phyloP scores from a whole-genome alignment of 2,329 filamentous ascomycete species.

The Trichophaea hybrida region DNA sequence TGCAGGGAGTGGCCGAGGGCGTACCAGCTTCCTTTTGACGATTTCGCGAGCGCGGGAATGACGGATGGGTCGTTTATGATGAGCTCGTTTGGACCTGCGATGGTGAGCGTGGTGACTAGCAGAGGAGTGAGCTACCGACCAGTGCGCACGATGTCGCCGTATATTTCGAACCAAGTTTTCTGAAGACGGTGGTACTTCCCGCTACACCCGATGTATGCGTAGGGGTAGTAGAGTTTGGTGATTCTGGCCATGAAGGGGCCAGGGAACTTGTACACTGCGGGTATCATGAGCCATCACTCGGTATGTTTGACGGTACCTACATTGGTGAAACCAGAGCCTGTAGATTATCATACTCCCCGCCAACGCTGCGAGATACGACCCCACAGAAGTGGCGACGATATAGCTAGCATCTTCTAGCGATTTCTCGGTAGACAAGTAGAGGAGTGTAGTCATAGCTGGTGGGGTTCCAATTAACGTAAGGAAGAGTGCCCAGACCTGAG shows the following conservation, averaged over 20 bases:
- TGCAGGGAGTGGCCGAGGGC: neutral
- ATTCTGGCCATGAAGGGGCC: neutral
- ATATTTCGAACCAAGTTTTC: neutral
- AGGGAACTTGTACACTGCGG: neutral
- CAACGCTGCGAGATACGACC: neutral
- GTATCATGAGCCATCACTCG: neutral
- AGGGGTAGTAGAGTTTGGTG: neutral
- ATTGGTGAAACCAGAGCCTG: neutral
- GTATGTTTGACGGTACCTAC: neutral
- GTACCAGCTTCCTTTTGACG: neutral
- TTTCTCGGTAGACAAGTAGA: neutral
- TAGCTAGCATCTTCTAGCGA: neutral
- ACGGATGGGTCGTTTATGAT: neutral
- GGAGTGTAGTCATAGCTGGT: neutral
- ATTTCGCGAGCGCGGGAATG: neutral
- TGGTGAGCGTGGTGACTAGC: too few species aligned
- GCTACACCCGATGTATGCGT: neutral
- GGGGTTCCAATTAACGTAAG: neutral
- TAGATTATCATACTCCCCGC: neutral
- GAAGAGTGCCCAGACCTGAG: neutral
- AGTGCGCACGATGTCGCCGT: neutral
- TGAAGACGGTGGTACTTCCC: neutral
- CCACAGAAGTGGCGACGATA: too few species aligned
- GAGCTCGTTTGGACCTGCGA: neutral
- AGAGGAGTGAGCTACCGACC: too few species aligned